These are phyloP conservation scores for Tylopilus sp. DNA, from an alignment of 768 basidiomycete species.

Conservation along the genomic window DNA sequence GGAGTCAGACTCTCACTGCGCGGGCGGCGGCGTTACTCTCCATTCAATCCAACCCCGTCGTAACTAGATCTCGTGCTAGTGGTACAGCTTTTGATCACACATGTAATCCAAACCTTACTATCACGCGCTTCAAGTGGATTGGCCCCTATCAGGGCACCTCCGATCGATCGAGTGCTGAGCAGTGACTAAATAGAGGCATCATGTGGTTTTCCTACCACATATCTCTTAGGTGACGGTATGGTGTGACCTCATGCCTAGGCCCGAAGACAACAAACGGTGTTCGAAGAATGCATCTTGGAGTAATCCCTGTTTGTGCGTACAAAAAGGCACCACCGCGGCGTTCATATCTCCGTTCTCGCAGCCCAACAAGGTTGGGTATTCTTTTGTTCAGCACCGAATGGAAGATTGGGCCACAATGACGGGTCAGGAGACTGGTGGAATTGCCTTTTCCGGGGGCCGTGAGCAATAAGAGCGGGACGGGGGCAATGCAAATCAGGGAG, in stretches of 20 bases:
- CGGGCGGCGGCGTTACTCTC: not conserved
- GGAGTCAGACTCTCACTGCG: not conserved
- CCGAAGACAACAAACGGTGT: not conserved
- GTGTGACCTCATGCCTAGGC: slow-evolving; percentile 5
- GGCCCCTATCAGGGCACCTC: slow-evolving; percentile 9
- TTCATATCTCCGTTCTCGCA: slow-evolving; percentile 8
- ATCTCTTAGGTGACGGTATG: not conserved
- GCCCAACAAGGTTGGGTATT: not conserved
- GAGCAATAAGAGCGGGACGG: not conserved
- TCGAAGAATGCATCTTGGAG: slow-evolving; percentile 9
- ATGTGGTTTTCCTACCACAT: slow-evolving; percentile 1
- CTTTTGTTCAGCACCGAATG: slow-evolving; percentile 13
- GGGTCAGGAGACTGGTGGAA: slow-evolving; percentile 9
- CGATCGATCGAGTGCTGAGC: slow-evolving; percentile 2
- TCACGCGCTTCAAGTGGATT: not conserved
- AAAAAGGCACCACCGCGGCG: slow-evolving; percentile 11
- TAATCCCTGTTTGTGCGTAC: not conserved
- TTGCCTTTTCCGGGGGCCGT: slow-evolving; percentile 7
- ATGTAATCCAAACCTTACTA: not conserved
- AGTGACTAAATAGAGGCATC: not conserved
- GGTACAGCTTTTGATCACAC: slow-evolving; percentile 1
- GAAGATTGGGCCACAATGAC: slow-evolving; percentile 4
- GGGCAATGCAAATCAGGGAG: slow-evolving; percentile 3
- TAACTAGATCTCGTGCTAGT: not conserved
- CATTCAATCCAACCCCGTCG: not conserved